Conservation (phyloP, 2,329 filamentous ascomycete genomes). For the Stemphylium beticola region DNA sequence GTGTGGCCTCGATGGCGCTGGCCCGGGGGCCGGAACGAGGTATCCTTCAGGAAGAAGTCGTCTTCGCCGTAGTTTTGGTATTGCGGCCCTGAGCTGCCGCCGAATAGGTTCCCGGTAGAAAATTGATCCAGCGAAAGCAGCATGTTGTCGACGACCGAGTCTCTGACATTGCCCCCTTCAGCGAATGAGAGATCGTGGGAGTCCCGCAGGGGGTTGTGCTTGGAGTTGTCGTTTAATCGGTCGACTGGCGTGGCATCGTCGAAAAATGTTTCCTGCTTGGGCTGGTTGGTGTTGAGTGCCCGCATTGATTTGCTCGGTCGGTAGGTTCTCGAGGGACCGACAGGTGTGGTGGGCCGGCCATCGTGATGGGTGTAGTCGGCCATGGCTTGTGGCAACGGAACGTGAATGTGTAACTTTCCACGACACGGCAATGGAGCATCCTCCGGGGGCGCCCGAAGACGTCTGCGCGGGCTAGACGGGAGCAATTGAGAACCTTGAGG, state of each 20-base stretch:
- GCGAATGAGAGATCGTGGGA: slow-evolving; percentile 87
- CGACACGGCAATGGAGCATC: slow-evolving; percentile 33
- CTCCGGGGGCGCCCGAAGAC: slow-evolving; percentile 28
- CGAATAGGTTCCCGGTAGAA: slow-evolving; percentile 28
- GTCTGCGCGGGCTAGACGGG: slow-evolving; percentile 14
- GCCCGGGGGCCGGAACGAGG: slow-evolving; percentile 38
- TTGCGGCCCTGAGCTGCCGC: slow-evolving; percentile 20
- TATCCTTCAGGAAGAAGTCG: slow-evolving; percentile 46
- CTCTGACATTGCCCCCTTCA: slow-evolving; percentile 70
- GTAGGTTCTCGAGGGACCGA: slow-evolving; percentile 30
- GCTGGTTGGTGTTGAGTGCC: slow-evolving; percentile 39
- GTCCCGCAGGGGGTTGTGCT: slow-evolving; percentile 53
- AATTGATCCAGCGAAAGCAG: slow-evolving; percentile 85
- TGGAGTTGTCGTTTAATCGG: slow-evolving; percentile 21
- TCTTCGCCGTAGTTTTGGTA: slow-evolving; percentile 51
- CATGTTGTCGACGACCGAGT: slow-evolving; percentile 96
- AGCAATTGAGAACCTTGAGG: slow-evolving; percentile 12
- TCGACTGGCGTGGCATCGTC: slow-evolving; percentile 47
- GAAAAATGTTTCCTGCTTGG: slow-evolving; percentile 43
- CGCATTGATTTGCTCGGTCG: slow-evolving; percentile 34
- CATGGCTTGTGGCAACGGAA: slow-evolving; percentile 26
- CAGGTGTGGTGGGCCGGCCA: slow-evolving; percentile 40
- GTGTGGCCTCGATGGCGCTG: slow-evolving; percentile 63
- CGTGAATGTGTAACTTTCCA: slow-evolving; percentile 24
- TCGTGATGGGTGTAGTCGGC: slow-evolving; percentile 30